These are phyloP conservation scores for Sugiyamaella japonica DNA, from an alignment of 1,139 yeast genomes.

Conservation along the genomic window DNA sequence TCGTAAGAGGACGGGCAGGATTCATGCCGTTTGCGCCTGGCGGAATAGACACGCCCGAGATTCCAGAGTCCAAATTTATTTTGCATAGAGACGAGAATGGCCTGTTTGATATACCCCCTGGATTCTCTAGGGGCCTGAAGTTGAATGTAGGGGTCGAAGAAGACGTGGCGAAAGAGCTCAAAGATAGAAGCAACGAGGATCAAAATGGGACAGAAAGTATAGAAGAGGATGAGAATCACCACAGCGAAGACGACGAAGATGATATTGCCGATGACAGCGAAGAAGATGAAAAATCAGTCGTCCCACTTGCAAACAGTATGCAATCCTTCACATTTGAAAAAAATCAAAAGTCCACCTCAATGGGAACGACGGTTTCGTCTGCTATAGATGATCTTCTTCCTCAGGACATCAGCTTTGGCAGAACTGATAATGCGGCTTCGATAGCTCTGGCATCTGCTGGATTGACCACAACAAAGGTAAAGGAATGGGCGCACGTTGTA, in stretches of 20 bases:
- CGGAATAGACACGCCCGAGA: slow-evolving; percentile 55
- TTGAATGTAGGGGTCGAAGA: slow-evolving; percentile 29
- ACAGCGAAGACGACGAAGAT: slow-evolving; percentile 17
- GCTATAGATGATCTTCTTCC: slow-evolving; percentile 82
- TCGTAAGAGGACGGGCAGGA: slow-evolving; percentile 68
- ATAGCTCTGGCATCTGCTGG: slow-evolving; percentile 34
- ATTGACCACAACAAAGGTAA: slow-evolving; percentile 44
- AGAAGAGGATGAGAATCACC: slow-evolving; percentile 10
- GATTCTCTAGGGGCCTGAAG: slow-evolving; percentile 69
- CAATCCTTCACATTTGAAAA: slow-evolving; percentile 7
- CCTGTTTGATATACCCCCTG: slow-evolving; percentile 79
- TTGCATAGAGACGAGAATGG: slow-evolving; percentile 74
- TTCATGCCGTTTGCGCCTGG: slow-evolving; percentile 94
- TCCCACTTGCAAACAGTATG: not conserved
- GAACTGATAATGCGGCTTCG: slow-evolving; percentile 31
- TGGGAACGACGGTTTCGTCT: slow-evolving; percentile 4
- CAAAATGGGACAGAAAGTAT: slow-evolving; percentile 10
- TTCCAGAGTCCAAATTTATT: slow-evolving; percentile 35
- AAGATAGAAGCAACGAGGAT: slow-evolving; percentile 35
- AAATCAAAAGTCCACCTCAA: not conserved
- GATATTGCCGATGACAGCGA: slow-evolving; percentile 14
- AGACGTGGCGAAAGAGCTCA: slow-evolving; percentile 33
- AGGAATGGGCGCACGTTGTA: slow-evolving; percentile 93
- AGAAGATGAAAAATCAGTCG: slow-evolving; percentile 2
- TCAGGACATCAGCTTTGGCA: slow-evolving; percentile 53